Evolutionary conservation across 768 basidiomycete species (phyloP), one percentile per base, ranked within the genome.

Genomic region (Dendrothele bispora): DNA sequence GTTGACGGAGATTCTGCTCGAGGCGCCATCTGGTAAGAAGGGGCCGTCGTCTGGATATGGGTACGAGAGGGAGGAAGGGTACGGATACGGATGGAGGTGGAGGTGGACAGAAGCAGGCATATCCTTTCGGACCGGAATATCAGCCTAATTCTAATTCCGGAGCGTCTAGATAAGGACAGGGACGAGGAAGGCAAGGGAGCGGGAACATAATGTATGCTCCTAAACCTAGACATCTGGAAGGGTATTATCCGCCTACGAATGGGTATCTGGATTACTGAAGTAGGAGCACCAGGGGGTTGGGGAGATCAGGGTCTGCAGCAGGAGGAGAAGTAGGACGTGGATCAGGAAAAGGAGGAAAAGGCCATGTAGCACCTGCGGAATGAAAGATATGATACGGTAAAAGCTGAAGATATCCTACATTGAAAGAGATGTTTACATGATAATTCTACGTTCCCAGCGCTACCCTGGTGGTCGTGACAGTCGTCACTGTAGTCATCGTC

Each of bases 1-100:
- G 7, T 67, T 72, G 5, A 52, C 67, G 6, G 63, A 70, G 37
- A 56, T 71, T 15, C 69, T 64, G 17, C 63, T 78, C 25, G 38
- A 42, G 35, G 48, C 48, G 21, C 20, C 38, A 8, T 43, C 41
- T 15, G 21, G 15, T 2, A 28, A 50, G 35, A 47, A 38, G 8
- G 14, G n/a, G n/a, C n/a, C n/a, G n/a, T n/a, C n/a, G n/a, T n/a
- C n/a, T n/a, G n/a, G n/a, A n/a, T n/a, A n/a, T n/a, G n/a, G n/a
- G n/a, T n/a, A n/a, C n/a, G n/a, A n/a, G n/a, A n/a, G n/a, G n/a
- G n/a, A n/a, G n/a, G n/a, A 17, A n/a, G 24, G 29, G n/a, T 39
- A 39, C 18, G 37, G 46, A 11, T 29, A 46, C 22, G 28, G 37
- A 11, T n/a, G n/a, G n/a, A n/a, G n/a, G n/a, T n/a, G n/a, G n/a